A percentile compares a stretch with the other conserved stretches of the same genome.
Conservation (phyloP, 2,329 filamentous ascomycete genomes). For the Colletotrichum plurivorum region DNA sequence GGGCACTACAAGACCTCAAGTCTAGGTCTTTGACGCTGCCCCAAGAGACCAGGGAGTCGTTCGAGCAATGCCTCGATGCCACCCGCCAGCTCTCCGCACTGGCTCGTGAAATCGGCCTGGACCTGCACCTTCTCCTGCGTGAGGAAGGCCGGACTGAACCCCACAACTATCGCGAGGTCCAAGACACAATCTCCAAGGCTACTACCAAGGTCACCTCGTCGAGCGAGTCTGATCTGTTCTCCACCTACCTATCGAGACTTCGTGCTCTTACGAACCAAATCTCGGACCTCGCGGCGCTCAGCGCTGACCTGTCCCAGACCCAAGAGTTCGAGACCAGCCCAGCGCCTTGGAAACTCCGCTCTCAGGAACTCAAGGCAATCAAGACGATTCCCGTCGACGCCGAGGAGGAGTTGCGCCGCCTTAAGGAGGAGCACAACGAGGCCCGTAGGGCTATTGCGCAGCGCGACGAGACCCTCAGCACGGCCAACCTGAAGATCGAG, state of each 20-base stretch:
- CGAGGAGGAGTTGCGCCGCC: slow-evolving; percentile 85
- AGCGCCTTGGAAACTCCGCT: slow-evolving; percentile 87
- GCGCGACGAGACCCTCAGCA: slow-evolving; percentile 87
- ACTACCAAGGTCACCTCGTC: slow-evolving; percentile 65
- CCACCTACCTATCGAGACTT: slow-evolving; percentile 76
- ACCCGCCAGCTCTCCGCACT: slow-evolving; percentile 77
- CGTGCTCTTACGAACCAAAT: slow-evolving; percentile 75
- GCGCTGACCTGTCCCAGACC: slow-evolving; percentile 79
- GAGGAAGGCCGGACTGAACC: slow-evolving; percentile 81
- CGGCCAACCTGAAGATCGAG: slow-evolving; percentile 92
- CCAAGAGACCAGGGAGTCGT: slow-evolving; percentile 75
- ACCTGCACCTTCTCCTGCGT: slow-evolving; percentile 75
- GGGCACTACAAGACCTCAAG: slow-evolving; percentile 83
- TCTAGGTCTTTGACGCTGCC: slow-evolving; percentile 81
- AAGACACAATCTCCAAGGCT: slow-evolving; percentile 72
- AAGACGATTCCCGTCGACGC: slow-evolving; percentile 86
- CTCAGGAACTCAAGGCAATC: slow-evolving; percentile 84
- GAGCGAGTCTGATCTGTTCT: slow-evolving; percentile 78
- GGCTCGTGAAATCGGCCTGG: slow-evolving; percentile 76
- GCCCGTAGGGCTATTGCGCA: slow-evolving; percentile 79
- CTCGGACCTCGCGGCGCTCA: slow-evolving; percentile 78
- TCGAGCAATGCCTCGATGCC: slow-evolving; percentile 77
- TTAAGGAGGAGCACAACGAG: slow-evolving; percentile 86
- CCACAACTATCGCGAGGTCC: slow-evolving; percentile 76
- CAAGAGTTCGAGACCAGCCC: slow-evolving; percentile 83